These are phyloP conservation scores for Nidularia sp. DNA, from an alignment of 768 basidiomycete species.

Conservation along the genomic window DNA sequence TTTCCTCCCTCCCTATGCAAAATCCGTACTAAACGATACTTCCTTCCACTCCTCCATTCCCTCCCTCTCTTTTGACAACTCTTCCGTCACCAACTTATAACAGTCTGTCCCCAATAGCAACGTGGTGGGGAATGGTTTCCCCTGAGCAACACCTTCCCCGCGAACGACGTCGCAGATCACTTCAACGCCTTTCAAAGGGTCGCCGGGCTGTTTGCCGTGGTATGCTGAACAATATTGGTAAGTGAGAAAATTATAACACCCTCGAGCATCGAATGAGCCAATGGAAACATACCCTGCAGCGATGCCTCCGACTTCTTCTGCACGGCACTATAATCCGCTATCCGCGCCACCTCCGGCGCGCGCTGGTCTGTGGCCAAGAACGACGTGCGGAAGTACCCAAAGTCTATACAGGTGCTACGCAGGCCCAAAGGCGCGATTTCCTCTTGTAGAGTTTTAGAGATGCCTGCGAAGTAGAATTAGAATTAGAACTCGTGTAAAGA, in stretches of 20 bases:
- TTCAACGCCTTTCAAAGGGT: constrained; percentile 28
- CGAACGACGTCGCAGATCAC: constrained; percentile 27
- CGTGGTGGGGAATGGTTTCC: constrained; percentile 20
- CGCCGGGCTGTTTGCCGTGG: constrained; percentile 31
- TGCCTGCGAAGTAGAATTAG: constrained; percentile 12
- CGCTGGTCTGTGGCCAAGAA: constrained; percentile 23
- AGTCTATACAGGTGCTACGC: constrained; percentile 30
- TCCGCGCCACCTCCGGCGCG: constrained; percentile 20
- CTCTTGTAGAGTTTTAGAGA: constrained; percentile 24
- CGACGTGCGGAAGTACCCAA: constrained; percentile 34
- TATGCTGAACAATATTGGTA: constrained; percentile 12
- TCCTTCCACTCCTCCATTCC: constrained; percentile 28
- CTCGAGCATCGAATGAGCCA: too few relatives aligned
- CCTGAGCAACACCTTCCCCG: constrained; percentile 22
- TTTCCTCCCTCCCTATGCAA: not conserved
- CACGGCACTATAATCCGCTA: constrained; percentile 25
- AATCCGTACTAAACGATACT: constrained; percentile 17
- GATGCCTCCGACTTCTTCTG: constrained; percentile 15
- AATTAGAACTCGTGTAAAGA: not conserved
- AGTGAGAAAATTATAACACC: too few relatives aligned
- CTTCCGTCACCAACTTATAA: constrained; percentile 14
- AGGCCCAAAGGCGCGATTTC: constrained; percentile 35
- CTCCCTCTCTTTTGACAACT: constrained; percentile 1
- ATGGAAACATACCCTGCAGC: constrained; percentile 15
- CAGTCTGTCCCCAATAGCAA: constrained; percentile 26